Evolutionary conservation across 2,329 filamentous ascomycete species (phyloP), one percentile per base, ranked within the genome.

Genomic region (Calonectria pseudoreteaudii): DNA sequence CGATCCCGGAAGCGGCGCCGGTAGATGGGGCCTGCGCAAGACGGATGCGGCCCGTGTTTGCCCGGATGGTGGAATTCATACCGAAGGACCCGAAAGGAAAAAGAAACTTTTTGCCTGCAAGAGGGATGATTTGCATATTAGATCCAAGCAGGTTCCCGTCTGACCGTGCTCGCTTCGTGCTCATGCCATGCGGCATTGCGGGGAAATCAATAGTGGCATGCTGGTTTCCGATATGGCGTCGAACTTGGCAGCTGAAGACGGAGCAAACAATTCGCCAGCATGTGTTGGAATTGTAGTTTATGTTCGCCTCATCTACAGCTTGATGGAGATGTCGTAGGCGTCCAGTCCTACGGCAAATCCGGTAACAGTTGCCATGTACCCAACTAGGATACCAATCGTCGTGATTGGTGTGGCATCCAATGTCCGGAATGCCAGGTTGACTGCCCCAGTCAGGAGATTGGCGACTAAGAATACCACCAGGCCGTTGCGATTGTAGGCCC

Each of bases 381-480:
- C 90, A 28, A 95, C 84, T 76, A 99, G 84, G 41, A 98, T 91
- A 0, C 84, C 92, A 91, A 98, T 94, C 0, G 95, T 91, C 70
- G 86, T 83, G 4, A 89, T 79, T 11, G 91, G 90, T 6, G 88
- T 88, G 76, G 94, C 91, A 82, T 96, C 90, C 76, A 98, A 85
- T 3, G 97, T 99, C 49, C 93, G 93, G 69, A 98, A 84, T 5
- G 93, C 94, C 88, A 99, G 88, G 83, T 99, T 99, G 68, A 98
- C 93, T 20, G 95, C 82, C 0, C 97, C 97, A 0, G 97, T 99
- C 75, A 98, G 85, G 60, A 99, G 85, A 82, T 99, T 99, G 3
- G 97, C 96, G 47, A 96, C 81, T 72, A 99, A 84, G 82, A 99
- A 99, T 0, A 98, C 85, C 0, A 91, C 92, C 60, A 99, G 87